phyloP scores from a whole-genome alignment of 129 eudicot genomes.

The Escallonia rubra region DNA sequence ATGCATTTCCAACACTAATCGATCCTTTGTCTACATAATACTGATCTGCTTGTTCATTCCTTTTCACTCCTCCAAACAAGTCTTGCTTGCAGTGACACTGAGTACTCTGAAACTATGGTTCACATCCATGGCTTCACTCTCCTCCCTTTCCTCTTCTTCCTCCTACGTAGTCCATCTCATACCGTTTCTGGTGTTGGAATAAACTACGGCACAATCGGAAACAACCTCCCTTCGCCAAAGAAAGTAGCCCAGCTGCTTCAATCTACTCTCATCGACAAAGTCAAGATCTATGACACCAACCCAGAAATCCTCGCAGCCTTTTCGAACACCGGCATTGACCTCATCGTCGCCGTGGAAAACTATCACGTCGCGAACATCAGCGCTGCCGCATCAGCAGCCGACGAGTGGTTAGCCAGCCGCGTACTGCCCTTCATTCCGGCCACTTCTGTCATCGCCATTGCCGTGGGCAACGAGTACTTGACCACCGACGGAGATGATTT shows the following conservation, averaged over 20 bases:
- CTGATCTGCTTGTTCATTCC: too few species aligned
- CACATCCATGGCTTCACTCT: conserved; percentile 3
- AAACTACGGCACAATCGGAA: conserved; percentile 30
- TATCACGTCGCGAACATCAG: conserved; percentile 13
- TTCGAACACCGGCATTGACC: conserved; percentile 22
- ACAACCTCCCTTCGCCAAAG: conserved; percentile 22
- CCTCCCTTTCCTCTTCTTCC: conserved; percentile 16
- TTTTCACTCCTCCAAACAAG: too few species aligned
- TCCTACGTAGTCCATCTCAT: conserved; percentile 6
- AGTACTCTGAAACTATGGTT: too few species aligned
- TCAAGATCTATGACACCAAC: conserved; percentile 27
- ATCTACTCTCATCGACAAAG: conserved; percentile 11
- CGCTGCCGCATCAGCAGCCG: not conserved
- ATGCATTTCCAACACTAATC: too few species aligned
- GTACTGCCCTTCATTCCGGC: not conserved
- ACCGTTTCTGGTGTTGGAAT: conserved; percentile 31
- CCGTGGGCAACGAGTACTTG: not conserved
- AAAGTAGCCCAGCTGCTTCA: conserved; percentile 10
- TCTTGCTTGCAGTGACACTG: too few species aligned
- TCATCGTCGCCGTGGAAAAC: conserved; percentile 19
- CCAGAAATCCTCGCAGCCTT: conserved; percentile 16
- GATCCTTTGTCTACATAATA: too few species aligned
- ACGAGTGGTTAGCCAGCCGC: not conserved
- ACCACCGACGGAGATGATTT: not conserved
- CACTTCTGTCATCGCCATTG: not conserved